Conservation (phyloP, 305 asterid genomes). For the Solanum chacoense region DNA sequence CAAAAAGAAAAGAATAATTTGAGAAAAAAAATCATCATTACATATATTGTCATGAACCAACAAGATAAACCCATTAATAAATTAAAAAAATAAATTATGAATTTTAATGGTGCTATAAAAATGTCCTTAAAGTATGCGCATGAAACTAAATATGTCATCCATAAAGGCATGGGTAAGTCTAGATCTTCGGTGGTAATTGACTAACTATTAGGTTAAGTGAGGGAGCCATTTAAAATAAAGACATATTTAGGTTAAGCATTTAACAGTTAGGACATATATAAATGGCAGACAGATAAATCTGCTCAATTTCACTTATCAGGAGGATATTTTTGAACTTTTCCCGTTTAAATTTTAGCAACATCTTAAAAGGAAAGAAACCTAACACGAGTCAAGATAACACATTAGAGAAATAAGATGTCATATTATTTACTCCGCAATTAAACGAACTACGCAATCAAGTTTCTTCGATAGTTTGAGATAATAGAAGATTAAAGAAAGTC, state of each 20-base stretch:
- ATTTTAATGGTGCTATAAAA: background rate
- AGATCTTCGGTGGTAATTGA: background rate
- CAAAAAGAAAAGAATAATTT: background rate
- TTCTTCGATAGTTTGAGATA: background rate
- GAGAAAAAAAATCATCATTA: background rate
- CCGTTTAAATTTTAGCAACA: background rate
- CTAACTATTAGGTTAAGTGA: background rate
- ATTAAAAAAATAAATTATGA: background rate
- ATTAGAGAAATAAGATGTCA: too few relatives aligned
- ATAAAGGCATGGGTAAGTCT: background rate
- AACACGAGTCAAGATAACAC: background rate
- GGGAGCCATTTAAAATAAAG: background rate
- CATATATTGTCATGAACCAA: background rate
- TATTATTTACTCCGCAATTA: background rate
- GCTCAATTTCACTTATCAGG: background rate
- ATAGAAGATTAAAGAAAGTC: background rate
- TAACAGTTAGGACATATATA: background rate
- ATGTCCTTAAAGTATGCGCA: background rate
- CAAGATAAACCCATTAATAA: background rate
- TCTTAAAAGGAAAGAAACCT: background rate
- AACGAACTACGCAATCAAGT: background rate
- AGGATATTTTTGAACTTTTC: background rate
- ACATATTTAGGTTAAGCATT: background rate
- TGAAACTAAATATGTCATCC: background rate
- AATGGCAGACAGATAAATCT: background rate